Percentiles rank a stretch among this genome's conserved stretches.
Conservation (phyloP, 768 basidiomycete species). For the Tulasnella sp. region DNA sequence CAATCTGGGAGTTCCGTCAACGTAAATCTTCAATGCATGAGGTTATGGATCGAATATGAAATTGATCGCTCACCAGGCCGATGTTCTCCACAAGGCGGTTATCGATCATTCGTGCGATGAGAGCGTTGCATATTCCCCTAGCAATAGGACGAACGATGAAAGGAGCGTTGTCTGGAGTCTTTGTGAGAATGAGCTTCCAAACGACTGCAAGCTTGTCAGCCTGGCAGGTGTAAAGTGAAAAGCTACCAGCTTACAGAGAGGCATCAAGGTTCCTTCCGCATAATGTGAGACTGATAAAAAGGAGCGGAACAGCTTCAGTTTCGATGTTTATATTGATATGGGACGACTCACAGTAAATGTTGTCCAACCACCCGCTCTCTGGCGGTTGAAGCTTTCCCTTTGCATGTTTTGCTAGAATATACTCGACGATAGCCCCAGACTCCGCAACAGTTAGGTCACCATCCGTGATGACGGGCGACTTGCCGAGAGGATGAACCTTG, state of each 20-base stretch:
- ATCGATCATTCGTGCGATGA: conserved; percentile 25
- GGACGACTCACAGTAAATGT: conserved; percentile 21
- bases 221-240: not conserved
- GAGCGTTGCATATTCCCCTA: conserved; percentile 12
- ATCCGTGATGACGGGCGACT: conserved; percentile 42
- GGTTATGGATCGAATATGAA: not conserved
- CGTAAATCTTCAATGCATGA: not conserved
- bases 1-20: conserved; percentile 30
- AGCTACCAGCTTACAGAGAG: conserved; percentile 7
- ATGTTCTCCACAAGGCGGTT: conserved; percentile 29
- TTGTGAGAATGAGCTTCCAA: conserved; percentile 23
- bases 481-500: conserved; percentile 39
- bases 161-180: conserved; percentile 19
- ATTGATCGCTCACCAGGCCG: conserved; percentile 26
- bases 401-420: conserved; percentile 38
- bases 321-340: not conserved
- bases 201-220: conserved; percentile 10
- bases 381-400: conserved; percentile 23
- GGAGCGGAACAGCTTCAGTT: not conserved
- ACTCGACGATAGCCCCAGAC: conserved; percentile 42
- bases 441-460: conserved; percentile 39
- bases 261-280: conserved; percentile 28
- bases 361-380: conserved; percentile 19
- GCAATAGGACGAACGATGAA: conserved; percentile 23
- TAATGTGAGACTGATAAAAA: conserved; percentile 24